Evolutionary conservation across 1,284 basidiomycete species (phyloP).

Genomic region (Grifola frondosa): DNA sequence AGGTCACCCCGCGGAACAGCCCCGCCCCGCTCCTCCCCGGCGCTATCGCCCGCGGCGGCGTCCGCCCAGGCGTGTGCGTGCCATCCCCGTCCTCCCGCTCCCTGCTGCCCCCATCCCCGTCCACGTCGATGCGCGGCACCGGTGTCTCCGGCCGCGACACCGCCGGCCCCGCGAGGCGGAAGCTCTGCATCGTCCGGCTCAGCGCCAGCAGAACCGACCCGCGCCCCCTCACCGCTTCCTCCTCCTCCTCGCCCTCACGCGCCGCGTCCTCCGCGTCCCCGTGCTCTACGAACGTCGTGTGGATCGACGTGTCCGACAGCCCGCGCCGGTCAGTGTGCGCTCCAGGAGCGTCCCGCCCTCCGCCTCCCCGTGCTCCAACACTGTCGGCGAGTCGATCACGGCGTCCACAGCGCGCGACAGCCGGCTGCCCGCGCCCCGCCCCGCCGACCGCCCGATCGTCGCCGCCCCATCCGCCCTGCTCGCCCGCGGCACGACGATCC

Average conservation of each 20-base stretch:
- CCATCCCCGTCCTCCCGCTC: constrained; percentile 8
- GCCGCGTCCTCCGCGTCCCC: constrained; percentile 27
- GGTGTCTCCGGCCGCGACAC: constrained; percentile 17
- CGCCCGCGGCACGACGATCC: constrained; percentile 62
- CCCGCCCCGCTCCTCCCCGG: constrained; percentile 12
- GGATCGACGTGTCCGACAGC: constrained; percentile 88
- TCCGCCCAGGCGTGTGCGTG: constrained; percentile 12
- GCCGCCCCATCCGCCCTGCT: constrained; percentile 16
- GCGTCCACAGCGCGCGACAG: constrained; percentile 30
- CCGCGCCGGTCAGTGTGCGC: constrained; percentile 73
- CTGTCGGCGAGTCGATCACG: constrained; percentile 25
- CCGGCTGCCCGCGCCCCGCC: constrained; percentile 20
- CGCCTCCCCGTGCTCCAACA: constrained; percentile 47
- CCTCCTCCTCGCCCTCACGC: constrained; percentile 10
- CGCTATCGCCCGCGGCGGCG: constrained; percentile 20
- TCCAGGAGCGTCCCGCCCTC: constrained; percentile 53
- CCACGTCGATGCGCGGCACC: constrained; percentile 9
- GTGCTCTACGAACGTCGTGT: constrained; percentile 73
- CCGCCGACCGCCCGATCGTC: constrained; percentile 26
- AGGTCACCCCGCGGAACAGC: constrained; percentile 24
- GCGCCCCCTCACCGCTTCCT: constrained; percentile 33
- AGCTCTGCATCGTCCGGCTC: constrained; percentile 50
- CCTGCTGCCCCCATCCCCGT: background rate
- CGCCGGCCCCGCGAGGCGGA: constrained; percentile 22
- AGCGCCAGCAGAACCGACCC: constrained; percentile 52